These are phyloP conservation scores for Beauveria caledonica DNA, from an alignment of 2,329 filamentous ascomycete species.

Conservation along the genomic window DNA sequence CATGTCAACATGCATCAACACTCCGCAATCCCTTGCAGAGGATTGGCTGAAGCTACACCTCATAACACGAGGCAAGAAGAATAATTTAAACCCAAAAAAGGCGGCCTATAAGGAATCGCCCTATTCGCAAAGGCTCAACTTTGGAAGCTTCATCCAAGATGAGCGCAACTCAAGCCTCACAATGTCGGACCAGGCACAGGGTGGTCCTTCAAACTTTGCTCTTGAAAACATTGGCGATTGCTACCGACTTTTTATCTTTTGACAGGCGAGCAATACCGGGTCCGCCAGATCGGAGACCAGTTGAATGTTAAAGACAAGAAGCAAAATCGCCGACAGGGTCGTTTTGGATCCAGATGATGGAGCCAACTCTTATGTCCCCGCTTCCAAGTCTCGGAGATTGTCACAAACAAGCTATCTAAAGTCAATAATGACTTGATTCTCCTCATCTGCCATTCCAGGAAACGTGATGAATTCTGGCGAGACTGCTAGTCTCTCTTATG, in stretches of 20 bases:
- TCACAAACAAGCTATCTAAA: not conserved
- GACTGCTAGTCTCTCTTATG: constrained; percentile 27
- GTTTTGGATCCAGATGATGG: not conserved
- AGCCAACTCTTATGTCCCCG: not conserved
- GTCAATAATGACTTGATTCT: not conserved
- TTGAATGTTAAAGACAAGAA: too few species aligned
- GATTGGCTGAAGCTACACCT: too few species aligned
- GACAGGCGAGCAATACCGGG: too few species aligned
- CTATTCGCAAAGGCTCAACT: not conserved
- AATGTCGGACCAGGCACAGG: not conserved
- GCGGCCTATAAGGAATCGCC: not conserved
- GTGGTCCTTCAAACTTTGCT: not conserved
- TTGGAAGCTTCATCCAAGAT: not conserved
- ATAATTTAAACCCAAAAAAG: too few species aligned
- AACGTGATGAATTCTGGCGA: constrained; percentile 26
- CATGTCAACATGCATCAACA: too few species aligned
- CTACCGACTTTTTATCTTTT: too few species aligned
- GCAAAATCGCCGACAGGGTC: constrained; percentile 19
- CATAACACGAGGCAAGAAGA: too few species aligned
- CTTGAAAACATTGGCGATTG: too few species aligned
- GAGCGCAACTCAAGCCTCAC: too few species aligned
- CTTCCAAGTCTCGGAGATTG: not conserved
- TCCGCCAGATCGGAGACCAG: too few species aligned
- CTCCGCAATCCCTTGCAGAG: too few species aligned
- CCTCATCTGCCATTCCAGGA: constrained; percentile 16